phyloP scores from a whole-genome alignment of 1,284 basidiomycete genomes.

The Ustilago sp. region DNA sequence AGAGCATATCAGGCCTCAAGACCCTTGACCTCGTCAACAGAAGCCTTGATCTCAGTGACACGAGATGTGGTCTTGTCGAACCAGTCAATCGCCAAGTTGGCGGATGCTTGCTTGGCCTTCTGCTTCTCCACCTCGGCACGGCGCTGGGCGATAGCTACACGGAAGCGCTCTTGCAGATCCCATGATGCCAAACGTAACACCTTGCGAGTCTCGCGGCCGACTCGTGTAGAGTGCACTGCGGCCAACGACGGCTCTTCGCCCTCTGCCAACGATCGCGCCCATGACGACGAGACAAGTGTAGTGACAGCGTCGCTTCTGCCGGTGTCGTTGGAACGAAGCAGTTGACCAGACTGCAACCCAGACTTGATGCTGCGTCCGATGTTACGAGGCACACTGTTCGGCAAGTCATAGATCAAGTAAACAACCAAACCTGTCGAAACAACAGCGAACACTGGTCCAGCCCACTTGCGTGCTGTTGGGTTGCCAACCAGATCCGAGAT shows the following conservation, averaged over 20 bases:
- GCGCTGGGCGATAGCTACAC: conserved; percentile 81
- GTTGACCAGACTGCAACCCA: conserved; percentile 42
- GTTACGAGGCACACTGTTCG: conserved; percentile 89
- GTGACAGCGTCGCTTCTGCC: conserved; percentile 14
- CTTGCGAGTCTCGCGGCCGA: conserved; percentile 90
- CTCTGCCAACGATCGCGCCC: conserved; percentile 3
- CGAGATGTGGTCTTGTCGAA: conserved; percentile 51
- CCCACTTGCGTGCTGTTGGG: conserved; percentile 86
- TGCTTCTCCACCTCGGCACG: conserved; percentile 71
- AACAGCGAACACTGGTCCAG: conserved; percentile 83
- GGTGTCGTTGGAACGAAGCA: conserved; percentile 17
- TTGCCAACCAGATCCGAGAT: conserved; percentile 79
- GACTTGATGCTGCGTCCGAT: conserved; percentile 62
- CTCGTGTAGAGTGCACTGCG: conserved; percentile 78
- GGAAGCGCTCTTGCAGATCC: conserved; percentile 88
- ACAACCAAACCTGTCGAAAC: conserved; percentile 79
- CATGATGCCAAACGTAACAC: conserved; percentile 91
- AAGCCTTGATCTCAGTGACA: conserved; percentile 19
- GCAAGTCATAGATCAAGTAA: conserved; percentile 89
- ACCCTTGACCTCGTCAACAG: conserved; percentile 41
- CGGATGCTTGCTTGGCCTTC: conserved; percentile 61
- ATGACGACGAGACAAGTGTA: conserved; percentile 9
- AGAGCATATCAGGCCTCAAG: conserved; percentile 18
- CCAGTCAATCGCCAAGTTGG: conserved; percentile 55
- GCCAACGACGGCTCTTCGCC: conserved; percentile 72